These are phyloP conservation scores for Fusarium pseudocircinatum DNA, from an alignment of 2,329 filamentous ascomycete species.

Conservation along the genomic window DNA sequence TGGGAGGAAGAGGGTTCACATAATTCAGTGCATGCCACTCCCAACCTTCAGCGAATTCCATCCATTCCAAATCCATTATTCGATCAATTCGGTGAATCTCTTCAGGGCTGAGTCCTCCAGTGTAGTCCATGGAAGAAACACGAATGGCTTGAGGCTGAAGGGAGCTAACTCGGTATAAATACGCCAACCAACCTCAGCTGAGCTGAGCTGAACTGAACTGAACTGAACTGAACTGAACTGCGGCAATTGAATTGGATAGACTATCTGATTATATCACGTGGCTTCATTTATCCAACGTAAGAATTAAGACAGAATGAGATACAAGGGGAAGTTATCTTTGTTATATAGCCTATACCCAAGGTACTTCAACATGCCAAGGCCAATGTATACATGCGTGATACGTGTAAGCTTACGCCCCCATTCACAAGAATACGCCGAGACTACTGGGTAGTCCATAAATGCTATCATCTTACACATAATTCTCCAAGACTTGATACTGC, in stretches of 20 bases:
- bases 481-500: background rate
- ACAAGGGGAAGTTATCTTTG: background rate
- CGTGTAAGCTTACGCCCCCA: conserved; percentile 1
- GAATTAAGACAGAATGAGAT: background rate
- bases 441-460: background rate
- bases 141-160: background rate
- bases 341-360: background rate
- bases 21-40: conserved; percentile 11
- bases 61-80: conserved; percentile 19
- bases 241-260: background rate
- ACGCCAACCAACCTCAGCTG: background rate
- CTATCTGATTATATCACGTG: conserved; percentile 15
- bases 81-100: conserved; percentile 5
- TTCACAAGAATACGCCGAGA: background rate
- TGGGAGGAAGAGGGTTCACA: background rate
- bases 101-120: conserved; percentile 8
- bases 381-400: background rate
- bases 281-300: background rate
- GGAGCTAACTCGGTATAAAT: background rate
- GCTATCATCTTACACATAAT: background rate
- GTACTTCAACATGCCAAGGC: background rate
- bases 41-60: conserved; percentile 15
- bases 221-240: background rate
- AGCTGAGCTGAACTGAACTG: background rate
- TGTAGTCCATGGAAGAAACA: background rate